Evolutionary conservation across 2,329 filamentous ascomycete genomes (phyloP).

Genomic region (Penicillium oxalicum): DNA sequence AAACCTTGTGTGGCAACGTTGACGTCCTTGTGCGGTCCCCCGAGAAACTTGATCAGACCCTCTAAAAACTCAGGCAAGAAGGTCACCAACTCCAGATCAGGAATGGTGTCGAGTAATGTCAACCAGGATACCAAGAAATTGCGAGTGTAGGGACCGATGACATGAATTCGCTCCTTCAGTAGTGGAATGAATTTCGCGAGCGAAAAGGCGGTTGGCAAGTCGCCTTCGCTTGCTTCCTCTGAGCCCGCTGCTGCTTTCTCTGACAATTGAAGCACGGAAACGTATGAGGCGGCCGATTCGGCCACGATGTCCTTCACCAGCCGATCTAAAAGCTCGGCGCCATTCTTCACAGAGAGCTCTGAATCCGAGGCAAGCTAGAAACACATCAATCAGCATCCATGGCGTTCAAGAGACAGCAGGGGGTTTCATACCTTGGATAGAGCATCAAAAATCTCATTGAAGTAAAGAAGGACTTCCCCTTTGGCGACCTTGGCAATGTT

Average conservation of each 20-base stretch:
- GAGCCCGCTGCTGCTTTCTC: slow-evolving; percentile 44
- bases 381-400: not conserved
- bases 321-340: slow-evolving; percentile 88
- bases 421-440: slow-evolving; percentile 70
- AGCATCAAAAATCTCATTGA: slow-evolving; percentile 97
- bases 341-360: slow-evolving; percentile 95
- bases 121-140: slow-evolving; percentile 97
- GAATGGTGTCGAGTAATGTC: slow-evolving; percentile 88
- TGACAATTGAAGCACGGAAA: slow-evolving; percentile 72
- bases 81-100: slow-evolving; percentile 88
- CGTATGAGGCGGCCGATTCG: slow-evolving; percentile 89
- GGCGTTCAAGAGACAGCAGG: not conserved
- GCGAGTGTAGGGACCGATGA: slow-evolving; percentile 88
- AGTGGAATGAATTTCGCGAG: slow-evolving; percentile 85
- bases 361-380: slow-evolving; percentile 83
- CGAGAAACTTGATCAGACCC: slow-evolving; percentile 84
- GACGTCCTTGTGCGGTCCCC: slow-evolving; percentile 88
- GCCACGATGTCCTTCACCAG: slow-evolving; percentile 94
- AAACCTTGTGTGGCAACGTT: slow-evolving; percentile 85
- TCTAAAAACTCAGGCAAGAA: slow-evolving; percentile 88
- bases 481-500: slow-evolving; percentile 99
- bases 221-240: slow-evolving; percentile 33
- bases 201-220: slow-evolving; percentile 84
- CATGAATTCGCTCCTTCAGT: slow-evolving; percentile 87
- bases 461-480: slow-evolving; percentile 92